Evolutionary conservation across 2,329 filamentous ascomycete genomes (phyloP).

Genomic region (Calonectria pteridis): DNA sequence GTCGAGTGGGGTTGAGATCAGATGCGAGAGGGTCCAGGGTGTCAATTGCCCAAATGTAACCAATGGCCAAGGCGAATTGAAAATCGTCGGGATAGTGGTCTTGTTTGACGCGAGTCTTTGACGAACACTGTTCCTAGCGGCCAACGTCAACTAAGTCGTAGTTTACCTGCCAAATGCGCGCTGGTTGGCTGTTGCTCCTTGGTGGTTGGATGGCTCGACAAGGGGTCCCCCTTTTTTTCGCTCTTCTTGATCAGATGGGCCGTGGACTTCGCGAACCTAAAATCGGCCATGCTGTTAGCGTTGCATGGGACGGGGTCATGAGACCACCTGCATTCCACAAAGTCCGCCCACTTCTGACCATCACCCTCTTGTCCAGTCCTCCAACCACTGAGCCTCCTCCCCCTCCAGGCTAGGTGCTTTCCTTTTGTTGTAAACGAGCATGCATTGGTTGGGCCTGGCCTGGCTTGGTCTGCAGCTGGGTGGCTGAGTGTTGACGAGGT

Average conservation of each 20-base stretch:
- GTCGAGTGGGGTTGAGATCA: slow-evolving; percentile 29
- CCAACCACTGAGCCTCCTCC: slow-evolving; percentile 25
- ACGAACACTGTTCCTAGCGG: slow-evolving; percentile 29
- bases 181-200: slow-evolving; percentile 12
- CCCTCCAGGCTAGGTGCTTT: neutral
- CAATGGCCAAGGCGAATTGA: slow-evolving; percentile 27
- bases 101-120: slow-evolving; percentile 21
- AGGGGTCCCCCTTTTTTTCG: slow-evolving; percentile 37
- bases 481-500: slow-evolving; percentile 4
- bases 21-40: slow-evolving; percentile 15
- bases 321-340: slow-evolving; percentile 46
- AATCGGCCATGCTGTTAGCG: slow-evolving; percentile 45
- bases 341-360: slow-evolving; percentile 38
- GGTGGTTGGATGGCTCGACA: slow-evolving; percentile 38
- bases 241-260: slow-evolving; percentile 41
- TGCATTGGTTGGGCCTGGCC: slow-evolving; percentile 21
- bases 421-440: neutral
- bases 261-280: slow-evolving; percentile 45
- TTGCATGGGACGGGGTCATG: slow-evolving; percentile 46
- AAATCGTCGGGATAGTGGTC: slow-evolving; percentile 17
- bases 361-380: slow-evolving; percentile 38
- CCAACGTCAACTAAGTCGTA: slow-evolving; percentile 19
- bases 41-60: slow-evolving; percentile 5
- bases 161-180: neutral
- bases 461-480: slow-evolving; percentile 30